Evolutionary conservation across 768 basidiomycete genomes (phyloP).

Genomic region (Rhizopogon vinicolor): DNA sequence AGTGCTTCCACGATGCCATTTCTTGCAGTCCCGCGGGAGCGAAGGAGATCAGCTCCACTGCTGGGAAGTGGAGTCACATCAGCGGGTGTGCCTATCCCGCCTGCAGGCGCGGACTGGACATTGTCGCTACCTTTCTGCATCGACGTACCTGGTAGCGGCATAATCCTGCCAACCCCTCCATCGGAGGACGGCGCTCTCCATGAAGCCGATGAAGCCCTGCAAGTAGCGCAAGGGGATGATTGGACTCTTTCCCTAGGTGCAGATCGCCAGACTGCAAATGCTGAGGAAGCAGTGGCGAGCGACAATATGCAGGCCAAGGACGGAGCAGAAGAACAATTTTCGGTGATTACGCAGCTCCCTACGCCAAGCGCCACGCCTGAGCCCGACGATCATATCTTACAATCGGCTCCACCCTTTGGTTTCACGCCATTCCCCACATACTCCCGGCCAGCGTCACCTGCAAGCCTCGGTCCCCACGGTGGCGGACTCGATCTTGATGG

Average conservation of each 20-base stretch:
- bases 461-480: slow-evolving; percentile 20
- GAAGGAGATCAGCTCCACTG: slow-evolving; percentile 26
- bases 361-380: slow-evolving; percentile 26
- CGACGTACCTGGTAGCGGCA: slow-evolving; percentile 18
- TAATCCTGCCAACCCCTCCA: background rate
- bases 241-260: slow-evolving; percentile 22
- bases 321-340: background rate
- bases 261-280: slow-evolving; percentile 24
- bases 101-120: slow-evolving; percentile 20
- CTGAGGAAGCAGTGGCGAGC: background rate
- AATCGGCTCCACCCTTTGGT: background rate
- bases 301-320: background rate
- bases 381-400: background rate
- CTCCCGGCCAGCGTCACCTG: slow-evolving; percentile 9
- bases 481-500: slow-evolving; percentile 26
- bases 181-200: slow-evolving; percentile 1
- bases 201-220: slow-evolving; percentile 2
- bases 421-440: background rate
- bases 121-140: slow-evolving; percentile 26
- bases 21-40: slow-evolving; percentile 22
- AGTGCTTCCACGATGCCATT: slow-evolving; percentile 8
- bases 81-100: background rate
- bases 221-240: slow-evolving; percentile 16
- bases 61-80: slow-evolving; percentile 6
- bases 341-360: slow-evolving; percentile 17